phyloP scores from a whole-genome alignment of 1,139 yeast species.

The Keqinozyma sinolaborantium region DNA sequence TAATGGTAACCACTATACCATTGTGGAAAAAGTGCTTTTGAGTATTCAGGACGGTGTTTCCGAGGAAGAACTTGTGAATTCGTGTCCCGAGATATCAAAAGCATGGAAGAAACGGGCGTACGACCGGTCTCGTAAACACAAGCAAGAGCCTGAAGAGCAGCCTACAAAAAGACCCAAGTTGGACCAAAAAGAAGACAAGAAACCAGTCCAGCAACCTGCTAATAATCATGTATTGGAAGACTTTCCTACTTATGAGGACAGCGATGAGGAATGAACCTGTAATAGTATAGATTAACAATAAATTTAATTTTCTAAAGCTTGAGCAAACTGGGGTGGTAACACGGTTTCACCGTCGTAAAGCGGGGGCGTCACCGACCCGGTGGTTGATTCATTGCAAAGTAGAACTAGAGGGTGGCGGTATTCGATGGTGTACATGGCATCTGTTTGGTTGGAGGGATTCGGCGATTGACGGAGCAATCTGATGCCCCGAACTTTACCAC shows the following conservation, averaged over 20 bases:
- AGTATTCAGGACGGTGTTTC: constrained; percentile 86
- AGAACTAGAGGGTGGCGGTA: background rate
- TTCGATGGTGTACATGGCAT: too few species aligned
- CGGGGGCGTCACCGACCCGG: background rate
- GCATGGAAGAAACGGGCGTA: constrained; percentile 35
- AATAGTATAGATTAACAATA: background rate
- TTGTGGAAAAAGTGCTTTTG: constrained; percentile 76
- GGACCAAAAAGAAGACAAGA: constrained; percentile 8
- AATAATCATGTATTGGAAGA: constrained; percentile 20
- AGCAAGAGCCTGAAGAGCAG: constrained; percentile 5
- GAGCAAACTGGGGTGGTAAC: background rate
- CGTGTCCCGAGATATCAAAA: constrained; percentile 31
- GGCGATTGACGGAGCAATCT: too few species aligned
- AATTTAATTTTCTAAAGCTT: background rate
- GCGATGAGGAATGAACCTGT: constrained; percentile 26
- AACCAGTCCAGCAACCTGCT: constrained; percentile 7
- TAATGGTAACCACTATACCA: constrained; percentile 79
- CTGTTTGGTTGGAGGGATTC: too few species aligned
- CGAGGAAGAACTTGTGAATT: constrained; percentile 64
- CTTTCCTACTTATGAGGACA: constrained; percentile 42
- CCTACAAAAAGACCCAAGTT: constrained; percentile 7
- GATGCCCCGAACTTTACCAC: too few species aligned
- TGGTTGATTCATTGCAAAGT: background rate
- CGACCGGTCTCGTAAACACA: constrained; percentile 20
- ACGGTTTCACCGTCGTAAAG: background rate